Percentiles rank a stretch among this genome's conserved stretches.
These are phyloP conservation scores for Anacardium occidentale DNA, from an alignment of 345 rosid genomes.

Conservation along the genomic window DNA sequence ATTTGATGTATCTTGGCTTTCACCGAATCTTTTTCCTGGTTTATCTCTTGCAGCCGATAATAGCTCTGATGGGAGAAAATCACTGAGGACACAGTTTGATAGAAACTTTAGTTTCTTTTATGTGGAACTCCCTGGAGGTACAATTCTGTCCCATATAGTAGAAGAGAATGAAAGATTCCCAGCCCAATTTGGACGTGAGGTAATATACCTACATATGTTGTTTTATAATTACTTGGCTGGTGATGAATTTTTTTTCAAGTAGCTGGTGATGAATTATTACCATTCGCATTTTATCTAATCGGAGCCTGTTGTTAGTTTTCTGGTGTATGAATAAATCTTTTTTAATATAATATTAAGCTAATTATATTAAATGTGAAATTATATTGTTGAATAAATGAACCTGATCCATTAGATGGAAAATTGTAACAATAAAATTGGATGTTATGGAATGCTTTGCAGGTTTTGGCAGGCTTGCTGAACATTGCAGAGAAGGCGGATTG, in stretches of 20 bases:
- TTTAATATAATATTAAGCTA: background rate
- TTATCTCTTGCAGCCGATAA: conserved; percentile 40
- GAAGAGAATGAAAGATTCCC: conserved; percentile 82
- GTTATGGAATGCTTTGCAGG: conserved; percentile 46
- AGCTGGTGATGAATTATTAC: background rate
- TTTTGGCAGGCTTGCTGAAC: conserved; percentile 81
- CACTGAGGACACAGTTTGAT: conserved; percentile 61
- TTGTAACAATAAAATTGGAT: background rate
- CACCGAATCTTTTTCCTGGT: conserved; percentile 3
- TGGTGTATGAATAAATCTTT: no score
- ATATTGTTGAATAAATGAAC: background rate
- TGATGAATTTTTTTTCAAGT: no score
- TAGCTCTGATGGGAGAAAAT: conserved; percentile 64
- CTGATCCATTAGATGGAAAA: background rate
- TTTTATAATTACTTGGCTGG: no score
- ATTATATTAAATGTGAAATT: background rate
- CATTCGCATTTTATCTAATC: background rate
- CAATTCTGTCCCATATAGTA: conserved; percentile 52
- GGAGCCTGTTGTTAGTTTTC: background rate
- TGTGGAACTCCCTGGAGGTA: conserved; percentile 74
- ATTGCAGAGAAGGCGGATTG: conserved; percentile 83
- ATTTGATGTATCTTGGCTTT: conserved; percentile 11
- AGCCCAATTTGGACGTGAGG: conserved; percentile 94
- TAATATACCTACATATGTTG: conserved; percentile 20
- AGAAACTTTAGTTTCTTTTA: conserved; percentile 63